Percentiles rank a stretch among this genome's conserved stretches.
phyloP scores from a whole-genome alignment of 768 basidiomycete genomes.

The Chalciporus piperatus region DNA sequence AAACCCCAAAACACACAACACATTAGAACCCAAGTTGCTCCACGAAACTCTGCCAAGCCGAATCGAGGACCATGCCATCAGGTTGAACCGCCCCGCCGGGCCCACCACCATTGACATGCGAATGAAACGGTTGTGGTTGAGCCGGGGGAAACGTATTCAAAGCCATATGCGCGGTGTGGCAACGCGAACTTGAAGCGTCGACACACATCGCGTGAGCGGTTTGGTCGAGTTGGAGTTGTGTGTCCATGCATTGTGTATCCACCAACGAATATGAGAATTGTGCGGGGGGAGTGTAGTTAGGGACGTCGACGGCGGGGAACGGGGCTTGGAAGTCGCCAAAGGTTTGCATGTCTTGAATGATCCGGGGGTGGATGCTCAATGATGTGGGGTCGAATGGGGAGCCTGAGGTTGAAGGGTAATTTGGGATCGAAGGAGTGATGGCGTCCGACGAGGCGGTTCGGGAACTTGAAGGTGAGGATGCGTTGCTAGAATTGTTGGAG shows the following conservation, averaged over 20 bases:
- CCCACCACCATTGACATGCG: not conserved
- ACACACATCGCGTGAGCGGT: conserved; percentile 2
- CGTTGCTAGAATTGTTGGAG: conserved; percentile 11
- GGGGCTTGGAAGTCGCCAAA: conserved; percentile 37
- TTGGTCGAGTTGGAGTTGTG: too few relatives aligned
- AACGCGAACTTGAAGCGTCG: conserved; percentile 15
- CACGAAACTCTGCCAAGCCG: conserved; percentile 66
- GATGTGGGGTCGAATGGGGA: conserved; percentile 6
- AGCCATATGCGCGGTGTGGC: conserved; percentile 7
- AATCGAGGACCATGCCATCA: conserved; percentile 45
- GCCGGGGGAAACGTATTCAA: conserved; percentile 17
- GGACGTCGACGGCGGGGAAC: conserved; percentile 17
- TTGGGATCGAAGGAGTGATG: conserved; percentile 11
- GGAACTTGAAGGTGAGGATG: conserved; percentile 8
- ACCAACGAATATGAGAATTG: conserved; percentile 29
- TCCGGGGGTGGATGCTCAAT: conserved; percentile 30
- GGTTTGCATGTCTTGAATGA: conserved; percentile 51
- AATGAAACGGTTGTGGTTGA: conserved; percentile 11
- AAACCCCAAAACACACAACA: not conserved
- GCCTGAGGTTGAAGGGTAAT: conserved; percentile 11
- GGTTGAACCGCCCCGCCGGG: not conserved
- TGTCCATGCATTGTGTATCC: conserved; percentile 34
- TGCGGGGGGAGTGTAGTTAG: conserved; percentile 29
- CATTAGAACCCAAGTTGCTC: conserved; percentile 59
- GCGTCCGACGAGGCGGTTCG: not conserved